These are phyloP conservation scores for Haplographium delicatum DNA, from an alignment of 495 filamentous ascomycete species.

Conservation along the genomic window DNA sequence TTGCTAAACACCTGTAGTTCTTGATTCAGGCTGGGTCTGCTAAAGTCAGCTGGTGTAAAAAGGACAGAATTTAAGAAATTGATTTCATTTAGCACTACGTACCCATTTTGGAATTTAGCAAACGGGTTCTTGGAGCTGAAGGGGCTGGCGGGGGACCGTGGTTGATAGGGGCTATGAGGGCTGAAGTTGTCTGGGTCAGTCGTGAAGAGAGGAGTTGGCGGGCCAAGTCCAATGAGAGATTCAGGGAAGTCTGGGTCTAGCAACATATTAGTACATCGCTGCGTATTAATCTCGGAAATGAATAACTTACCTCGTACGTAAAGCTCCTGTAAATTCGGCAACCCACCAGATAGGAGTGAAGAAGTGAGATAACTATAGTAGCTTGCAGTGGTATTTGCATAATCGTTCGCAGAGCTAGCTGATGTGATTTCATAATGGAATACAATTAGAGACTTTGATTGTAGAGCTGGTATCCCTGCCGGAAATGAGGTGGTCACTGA, in stretches of 20 bases:
- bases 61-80: too few species aligned
- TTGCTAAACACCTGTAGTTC: slow-evolving; percentile 81
- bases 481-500: slow-evolving; percentile 63
- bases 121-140: slow-evolving; percentile 18
- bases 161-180: slow-evolving; percentile 1
- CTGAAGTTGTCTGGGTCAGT: slow-evolving; percentile 15
- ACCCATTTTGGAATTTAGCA: slow-evolving; percentile 3
- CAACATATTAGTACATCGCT: background rate
- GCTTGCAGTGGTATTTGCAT: slow-evolving; percentile 54
- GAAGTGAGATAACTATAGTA: slow-evolving; percentile 86
- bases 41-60: too few species aligned
- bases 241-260: slow-evolving; percentile 74
- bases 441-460: slow-evolving; percentile 58
- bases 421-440: slow-evolving; percentile 81
- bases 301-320: slow-evolving; percentile 60
- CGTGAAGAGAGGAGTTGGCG: slow-evolving; percentile 49
- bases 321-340: slow-evolving; percentile 66
- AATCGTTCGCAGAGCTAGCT: slow-evolving; percentile 44
- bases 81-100: too few species aligned
- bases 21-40: slow-evolving; percentile 43
- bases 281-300: background rate
- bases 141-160: slow-evolving; percentile 2
- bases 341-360: slow-evolving; percentile 66
- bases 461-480: slow-evolving; percentile 54
- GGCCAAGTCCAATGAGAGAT: slow-evolving; percentile 56